Percentiles rank a stretch among this genome's conserved stretches.
phyloP scores from a whole-genome alignment of 2,329 filamentous ascomycete genomes.

The Pseudogymnoascus sp. region DNA sequence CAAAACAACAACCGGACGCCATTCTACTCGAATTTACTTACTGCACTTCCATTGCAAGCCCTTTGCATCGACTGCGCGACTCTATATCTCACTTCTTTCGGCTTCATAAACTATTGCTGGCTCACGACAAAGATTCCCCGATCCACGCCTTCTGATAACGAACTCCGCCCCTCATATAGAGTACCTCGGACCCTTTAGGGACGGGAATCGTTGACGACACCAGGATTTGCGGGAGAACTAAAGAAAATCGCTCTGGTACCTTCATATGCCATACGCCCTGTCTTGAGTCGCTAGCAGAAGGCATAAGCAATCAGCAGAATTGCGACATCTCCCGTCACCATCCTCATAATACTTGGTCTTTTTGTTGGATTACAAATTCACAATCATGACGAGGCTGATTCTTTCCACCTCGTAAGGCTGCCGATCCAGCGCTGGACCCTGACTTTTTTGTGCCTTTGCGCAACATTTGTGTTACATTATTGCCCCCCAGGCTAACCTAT shows the following conservation, averaged over 20 bases:
- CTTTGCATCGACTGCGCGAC: background rate
- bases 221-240: background rate
- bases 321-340: constrained; percentile 3
- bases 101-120: background rate
- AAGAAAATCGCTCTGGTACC: constrained; percentile 7
- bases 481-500: constrained; percentile 13
- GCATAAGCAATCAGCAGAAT: constrained; percentile 6
- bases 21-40: background rate
- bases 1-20: background rate
- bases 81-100: background rate
- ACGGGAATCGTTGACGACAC: constrained; percentile 8
- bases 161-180: constrained; percentile 4
- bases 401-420: constrained; percentile 73
- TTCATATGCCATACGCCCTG: background rate
- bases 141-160: constrained; percentile 4
- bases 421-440: constrained; percentile 13
- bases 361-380: constrained; percentile 8
- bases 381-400: constrained; percentile 66
- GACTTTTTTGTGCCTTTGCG: background rate
- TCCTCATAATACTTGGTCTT: constrained; percentile 7
- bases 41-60: background rate
- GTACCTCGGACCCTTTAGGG: constrained; percentile 6
- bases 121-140: background rate
- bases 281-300: constrained; percentile 4
- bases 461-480: background rate